phyloP scores from a whole-genome alignment of 129 eudicot species.

The Logfia minima region DNA sequence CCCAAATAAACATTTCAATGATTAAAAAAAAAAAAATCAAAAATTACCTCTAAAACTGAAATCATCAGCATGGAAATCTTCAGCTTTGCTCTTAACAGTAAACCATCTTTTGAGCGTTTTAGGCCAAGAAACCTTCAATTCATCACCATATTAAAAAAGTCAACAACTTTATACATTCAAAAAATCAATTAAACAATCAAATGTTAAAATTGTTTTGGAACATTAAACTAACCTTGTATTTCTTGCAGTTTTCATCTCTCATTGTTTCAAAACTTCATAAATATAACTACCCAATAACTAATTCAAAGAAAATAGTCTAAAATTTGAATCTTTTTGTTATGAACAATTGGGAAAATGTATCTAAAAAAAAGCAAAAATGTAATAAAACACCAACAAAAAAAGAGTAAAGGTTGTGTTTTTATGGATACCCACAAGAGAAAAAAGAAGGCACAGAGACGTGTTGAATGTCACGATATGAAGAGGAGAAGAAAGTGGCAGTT shows the following conservation, averaged over 20 bases:
- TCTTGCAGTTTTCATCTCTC: conserved; percentile 84
- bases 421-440: conserved; percentile 27
- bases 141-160: conserved; percentile 23
- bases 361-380: background rate
- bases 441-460: conserved; percentile 22
- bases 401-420: conserved; percentile 4
- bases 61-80: conserved; percentile 87
- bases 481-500: conserved; percentile 50
- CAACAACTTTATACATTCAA: conserved; percentile 20
- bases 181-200: conserved; percentile 3
- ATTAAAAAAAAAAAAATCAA: conserved; percentile 33
- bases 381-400: background rate
- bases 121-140: conserved; percentile 81
- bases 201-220: background rate
- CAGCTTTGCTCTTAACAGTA: conserved; percentile 73
- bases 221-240: conserved; percentile 69
- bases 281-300: conserved; percentile 23
- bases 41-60: conserved; percentile 58
- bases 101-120: conserved; percentile 92
- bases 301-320: conserved; percentile 10
- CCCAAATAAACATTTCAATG: conserved; percentile 16
- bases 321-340: conserved; percentile 17
- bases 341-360: background rate
- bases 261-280: conserved; percentile 62
- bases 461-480: conserved; percentile 44